Evolutionary conservation across 2,329 filamentous ascomycete genomes (phyloP).

Genomic region (Rhinocladiella mackenziei): DNA sequence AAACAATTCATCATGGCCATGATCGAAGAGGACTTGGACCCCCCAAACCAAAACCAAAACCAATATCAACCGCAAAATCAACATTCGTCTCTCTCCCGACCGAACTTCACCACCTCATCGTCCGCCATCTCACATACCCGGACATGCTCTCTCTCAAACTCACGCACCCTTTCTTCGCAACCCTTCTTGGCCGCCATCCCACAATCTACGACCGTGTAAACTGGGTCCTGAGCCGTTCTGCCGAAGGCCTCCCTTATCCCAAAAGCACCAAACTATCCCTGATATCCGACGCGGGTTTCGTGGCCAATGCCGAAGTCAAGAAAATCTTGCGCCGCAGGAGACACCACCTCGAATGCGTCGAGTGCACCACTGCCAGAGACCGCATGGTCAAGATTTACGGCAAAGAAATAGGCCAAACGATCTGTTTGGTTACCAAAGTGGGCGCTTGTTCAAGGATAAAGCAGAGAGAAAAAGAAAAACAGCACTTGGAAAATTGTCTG

Average conservation of each 20-base stretch:
- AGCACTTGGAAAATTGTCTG: no score
- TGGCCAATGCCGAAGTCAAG: slow-evolving; percentile 21
- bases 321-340: slow-evolving; percentile 15
- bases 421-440: slow-evolving; percentile 1
- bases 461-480: no score
- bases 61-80: no score
- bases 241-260: slow-evolving; percentile 13
- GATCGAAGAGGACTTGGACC: no score
- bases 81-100: slow-evolving; percentile 32
- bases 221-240: slow-evolving; percentile 14
- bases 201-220: slow-evolving; percentile 11
- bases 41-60: no score
- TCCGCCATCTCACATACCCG: slow-evolving; percentile 29
- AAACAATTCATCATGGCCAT: no score
- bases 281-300: slow-evolving; percentile 20
- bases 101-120: slow-evolving; percentile 34
- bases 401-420: neutral
- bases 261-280: slow-evolving; percentile 10
- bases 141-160: slow-evolving; percentile 30
- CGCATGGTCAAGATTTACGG: neutral
- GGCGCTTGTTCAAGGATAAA: neutral
- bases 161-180: slow-evolving; percentile 31
- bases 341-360: slow-evolving; percentile 19
- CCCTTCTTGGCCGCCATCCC: slow-evolving; percentile 1
- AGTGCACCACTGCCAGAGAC: neutral